These are phyloP conservation scores for Aegilops umbellulata DNA, from an alignment of 176 grass and related monocot genomes.

Conservation along the genomic window DNA sequence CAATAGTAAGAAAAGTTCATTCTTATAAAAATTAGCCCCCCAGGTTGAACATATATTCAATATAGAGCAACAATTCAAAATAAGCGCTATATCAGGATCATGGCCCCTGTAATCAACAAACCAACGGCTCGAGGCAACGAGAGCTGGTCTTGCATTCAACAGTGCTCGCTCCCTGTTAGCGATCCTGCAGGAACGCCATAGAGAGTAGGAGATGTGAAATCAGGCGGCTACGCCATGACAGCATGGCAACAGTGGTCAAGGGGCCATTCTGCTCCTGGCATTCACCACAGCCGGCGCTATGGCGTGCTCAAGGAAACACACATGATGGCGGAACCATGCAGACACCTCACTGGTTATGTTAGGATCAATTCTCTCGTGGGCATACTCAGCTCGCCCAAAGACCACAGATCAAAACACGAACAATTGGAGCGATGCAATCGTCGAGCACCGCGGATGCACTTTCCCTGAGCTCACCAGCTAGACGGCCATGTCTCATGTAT, in stretches of 20 bases:
- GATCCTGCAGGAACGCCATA: not conserved
- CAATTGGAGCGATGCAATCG: not conserved
- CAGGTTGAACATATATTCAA: too few species aligned
- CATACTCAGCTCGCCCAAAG: not conserved
- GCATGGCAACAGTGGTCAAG: not conserved
- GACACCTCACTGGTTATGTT: not conserved
- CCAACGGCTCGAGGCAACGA: not conserved
- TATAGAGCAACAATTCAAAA: too few species aligned
- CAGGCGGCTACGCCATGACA: not conserved
- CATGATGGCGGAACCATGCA: conserved; percentile 20
- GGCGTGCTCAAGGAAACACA: not conserved
- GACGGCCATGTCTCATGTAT: not conserved
- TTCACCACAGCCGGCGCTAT: not conserved
- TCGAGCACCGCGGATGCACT: too few species aligned
- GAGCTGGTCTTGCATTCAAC: not conserved
- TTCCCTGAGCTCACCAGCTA: conserved; percentile 7
- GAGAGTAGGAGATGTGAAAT: not conserved
- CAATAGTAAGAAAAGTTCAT: too few species aligned
- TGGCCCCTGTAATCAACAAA: not conserved
- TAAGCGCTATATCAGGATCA: too few species aligned
- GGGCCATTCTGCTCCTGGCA: not conserved
- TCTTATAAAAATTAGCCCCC: too few species aligned
- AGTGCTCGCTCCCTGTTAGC: too few species aligned
- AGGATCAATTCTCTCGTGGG: not conserved
- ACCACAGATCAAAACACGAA: not conserved